Base-by-base conservation (phyloP, 768 basidiomycete genomes). In the Macrolepiota albuminosa region DNA sequence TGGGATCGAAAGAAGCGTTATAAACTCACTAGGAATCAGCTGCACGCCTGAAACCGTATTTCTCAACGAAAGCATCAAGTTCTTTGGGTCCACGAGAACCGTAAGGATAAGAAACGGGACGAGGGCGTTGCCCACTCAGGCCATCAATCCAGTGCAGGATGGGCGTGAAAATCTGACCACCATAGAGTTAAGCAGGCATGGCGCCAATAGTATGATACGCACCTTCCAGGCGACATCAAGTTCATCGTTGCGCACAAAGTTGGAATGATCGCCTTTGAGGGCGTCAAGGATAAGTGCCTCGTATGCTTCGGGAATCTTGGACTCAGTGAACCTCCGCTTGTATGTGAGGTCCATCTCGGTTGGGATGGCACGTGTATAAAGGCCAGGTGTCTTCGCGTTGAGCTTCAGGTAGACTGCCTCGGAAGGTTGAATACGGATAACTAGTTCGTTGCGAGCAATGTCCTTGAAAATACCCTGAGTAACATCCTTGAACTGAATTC, bases 321-420 rank as follows among this genome's bases (percentile, higher is more conserved):
- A 73, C 61, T 97, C 95, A 43, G 85, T 76, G 80, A 98, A 99
- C 48, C 97, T 87, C 58, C 89, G 82, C 84, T 96, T 95, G 83
- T 98, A 99, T 21, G 96, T 97, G 65, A 98, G 75, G 77, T 99
- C 96, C 91, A 99, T 95, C 76, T 99, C 97, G 46, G 90, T 92
- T 34, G 95, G 94, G 63, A 98, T 84, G 48, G 93, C 92, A 46
- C 92, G 86, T 58, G 93, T 96, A 68, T 87, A 78, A 61, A 98
- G 81, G 21, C 96, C 96, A 54, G 96, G 96, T 2, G 87, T 86
- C 81, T 99, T 99, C 48, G 90, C 82, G 80, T 98, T 98, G 74
- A 98, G 75, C 78, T 99, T 99, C 68, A 99, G 81, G 78, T 98
- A 99, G 58, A 98, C 87, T 16, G 97, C 93, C 73, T 99, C 96